These are phyloP conservation scores for Leccinum arenicola DNA, from an alignment of 768 basidiomycete genomes.

Conservation along the genomic window DNA sequence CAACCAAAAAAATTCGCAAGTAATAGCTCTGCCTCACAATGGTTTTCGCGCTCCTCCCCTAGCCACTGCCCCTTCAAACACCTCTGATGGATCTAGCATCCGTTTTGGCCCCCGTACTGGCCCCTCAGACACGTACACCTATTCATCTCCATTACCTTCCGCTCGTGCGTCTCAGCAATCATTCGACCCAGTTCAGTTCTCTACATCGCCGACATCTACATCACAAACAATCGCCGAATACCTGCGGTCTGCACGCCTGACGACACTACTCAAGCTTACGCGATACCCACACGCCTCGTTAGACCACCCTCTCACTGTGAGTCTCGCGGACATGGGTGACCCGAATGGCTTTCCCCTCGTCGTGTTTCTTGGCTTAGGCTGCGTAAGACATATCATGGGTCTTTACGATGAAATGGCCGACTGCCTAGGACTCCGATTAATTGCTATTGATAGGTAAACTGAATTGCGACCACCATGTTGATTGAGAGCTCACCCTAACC, in stretches of 20 bases:
- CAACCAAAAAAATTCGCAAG: conserved; percentile 43
- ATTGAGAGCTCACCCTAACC: conserved; percentile 13
- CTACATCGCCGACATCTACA: conserved; percentile 49
- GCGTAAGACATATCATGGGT: conserved; percentile 92
- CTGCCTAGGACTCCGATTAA: conserved; percentile 79
- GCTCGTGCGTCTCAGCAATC: conserved; percentile 22
- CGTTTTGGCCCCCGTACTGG: conserved; percentile 16
- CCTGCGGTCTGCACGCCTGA: conserved; percentile 81
- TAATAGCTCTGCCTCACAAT: conserved; percentile 39
- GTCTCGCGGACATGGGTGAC: conserved; percentile 90
- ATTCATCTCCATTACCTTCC: conserved; percentile 41
- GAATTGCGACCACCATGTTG: neutral
- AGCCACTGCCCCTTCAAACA: conserved; percentile 38
- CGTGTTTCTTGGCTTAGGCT: conserved; percentile 90
- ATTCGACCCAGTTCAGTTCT: conserved; percentile 27
- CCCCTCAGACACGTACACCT: conserved; percentile 53
- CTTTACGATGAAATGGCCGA: conserved; percentile 96
- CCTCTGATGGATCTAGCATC: conserved; percentile 57
- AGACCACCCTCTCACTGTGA: conserved; percentile 75
- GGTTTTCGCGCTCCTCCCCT: conserved; percentile 36
- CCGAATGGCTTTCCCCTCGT: conserved; percentile 85
- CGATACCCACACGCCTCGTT: conserved; percentile 77
- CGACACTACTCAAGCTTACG: conserved; percentile 75
- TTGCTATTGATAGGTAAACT: conserved; percentile 87
- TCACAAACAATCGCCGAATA: conserved; percentile 83